These are phyloP conservation scores for Ustulina deusta DNA, from an alignment of 2,329 filamentous ascomycete genomes.

Conservation along the genomic window DNA sequence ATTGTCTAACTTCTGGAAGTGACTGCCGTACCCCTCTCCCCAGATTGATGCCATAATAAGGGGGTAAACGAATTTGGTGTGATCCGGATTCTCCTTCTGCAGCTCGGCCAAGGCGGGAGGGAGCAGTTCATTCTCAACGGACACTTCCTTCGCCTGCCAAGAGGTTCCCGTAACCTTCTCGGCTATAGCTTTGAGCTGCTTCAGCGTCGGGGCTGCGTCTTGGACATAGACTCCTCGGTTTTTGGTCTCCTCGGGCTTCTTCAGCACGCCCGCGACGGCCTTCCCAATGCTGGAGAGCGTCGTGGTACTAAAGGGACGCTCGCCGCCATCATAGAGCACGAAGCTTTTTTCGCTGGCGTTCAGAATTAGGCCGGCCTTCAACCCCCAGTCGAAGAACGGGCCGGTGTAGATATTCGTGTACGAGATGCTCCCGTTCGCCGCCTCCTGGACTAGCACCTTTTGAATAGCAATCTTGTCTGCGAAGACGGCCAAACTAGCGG, in stretches of 20 bases:
- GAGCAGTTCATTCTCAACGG: constrained; percentile 48
- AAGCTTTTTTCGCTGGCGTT: constrained; percentile 47
- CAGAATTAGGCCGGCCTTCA: constrained; percentile 38
- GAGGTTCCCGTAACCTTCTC: constrained; percentile 43
- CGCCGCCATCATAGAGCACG: constrained; percentile 63
- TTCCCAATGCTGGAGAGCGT: constrained; percentile 60
- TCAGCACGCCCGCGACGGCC: constrained; percentile 62
- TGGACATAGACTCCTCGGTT: constrained; percentile 63
- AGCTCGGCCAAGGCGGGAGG: constrained; percentile 49
- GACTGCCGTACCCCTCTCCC: constrained; percentile 50
- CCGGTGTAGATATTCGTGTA: constrained; percentile 56
- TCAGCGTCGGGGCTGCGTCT: constrained; percentile 57
- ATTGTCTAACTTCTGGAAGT: constrained; percentile 53
- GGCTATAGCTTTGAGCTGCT: constrained; percentile 57
- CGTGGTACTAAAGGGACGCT: constrained; percentile 58
- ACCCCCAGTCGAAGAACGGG: constrained; percentile 47
- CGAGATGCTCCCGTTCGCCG: constrained; percentile 50
- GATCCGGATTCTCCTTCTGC: constrained; percentile 47
- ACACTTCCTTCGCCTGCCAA: constrained; percentile 45
- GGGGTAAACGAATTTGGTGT: constrained; percentile 42
- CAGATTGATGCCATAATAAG: constrained; percentile 51
- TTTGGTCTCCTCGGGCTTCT: constrained; percentile 58
- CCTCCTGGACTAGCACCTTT: constrained; percentile 56
- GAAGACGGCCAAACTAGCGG: constrained; percentile 63
- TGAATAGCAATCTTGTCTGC: constrained; percentile 60